These are phyloP conservation scores for Citrus mangshanensis DNA, from an alignment of 345 rosid species.

Conservation along the genomic window DNA sequence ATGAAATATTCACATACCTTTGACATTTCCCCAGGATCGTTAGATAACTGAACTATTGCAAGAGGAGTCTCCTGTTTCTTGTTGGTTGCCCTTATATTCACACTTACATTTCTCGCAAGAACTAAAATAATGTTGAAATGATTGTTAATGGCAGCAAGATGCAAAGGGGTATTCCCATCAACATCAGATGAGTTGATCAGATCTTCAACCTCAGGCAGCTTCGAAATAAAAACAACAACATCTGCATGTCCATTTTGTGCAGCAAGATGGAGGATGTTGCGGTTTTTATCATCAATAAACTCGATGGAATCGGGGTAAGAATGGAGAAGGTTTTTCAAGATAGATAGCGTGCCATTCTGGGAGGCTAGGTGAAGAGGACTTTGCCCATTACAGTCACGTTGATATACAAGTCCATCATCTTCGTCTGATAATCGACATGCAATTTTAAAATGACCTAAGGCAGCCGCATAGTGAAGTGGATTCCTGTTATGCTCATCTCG, in stretches of 20 bases:
- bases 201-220: not conserved
- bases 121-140: not conserved
- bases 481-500: not conserved
- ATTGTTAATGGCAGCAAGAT: not conserved
- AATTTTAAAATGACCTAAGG: not conserved
- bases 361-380: constrained; percentile 13
- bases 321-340: not conserved
- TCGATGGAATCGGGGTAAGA: not conserved
- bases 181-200: not conserved
- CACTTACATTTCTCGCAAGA: not conserved
- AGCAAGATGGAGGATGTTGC: not conserved
- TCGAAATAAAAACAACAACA: not conserved
- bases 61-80: not conserved
- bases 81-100: not conserved
- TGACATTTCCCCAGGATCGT: not conserved
- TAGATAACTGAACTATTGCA: not conserved
- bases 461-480: constrained; percentile 14
- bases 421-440: not conserved
- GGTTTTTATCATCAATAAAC: not conserved
- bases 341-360: not conserved
- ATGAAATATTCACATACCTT: not conserved
- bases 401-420: not conserved
- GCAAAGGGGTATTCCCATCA: constrained; percentile 5
- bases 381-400: not conserved
- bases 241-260: not conserved